Evolutionary conservation across 2,329 filamentous ascomycete species (phyloP), one percentile per base, ranked within the genome.

Genomic region (Zymoseptoria passerinii): DNA sequence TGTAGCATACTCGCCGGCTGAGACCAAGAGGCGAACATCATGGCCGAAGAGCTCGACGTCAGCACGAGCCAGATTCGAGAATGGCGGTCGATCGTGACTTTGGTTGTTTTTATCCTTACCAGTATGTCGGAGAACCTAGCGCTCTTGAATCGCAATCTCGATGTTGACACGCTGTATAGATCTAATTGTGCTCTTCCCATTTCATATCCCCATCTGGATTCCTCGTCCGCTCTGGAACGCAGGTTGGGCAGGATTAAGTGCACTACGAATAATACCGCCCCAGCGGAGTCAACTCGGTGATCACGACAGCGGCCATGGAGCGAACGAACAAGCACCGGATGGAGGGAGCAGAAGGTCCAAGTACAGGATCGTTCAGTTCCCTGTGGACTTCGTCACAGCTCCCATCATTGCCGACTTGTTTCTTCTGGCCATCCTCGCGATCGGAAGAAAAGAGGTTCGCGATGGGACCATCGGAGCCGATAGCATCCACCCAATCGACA

Each of bases 401-500:
- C 87, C 87, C 0, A 72, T 90, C 16, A 81, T 89, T 58, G 86
- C 85, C 1, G 85, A 88, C 65, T 78, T 90, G 0, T 89, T 90
- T 64, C 75, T 90, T 20, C 80, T 90, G 4, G 86, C 86, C 48
- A 87, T 89, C 54, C 67, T 78, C 20, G 86, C 86, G 5, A 90
- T 90, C 66, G 85, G 85, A 1, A 74, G 79, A 20, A 63, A 80
- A 57, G 87, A 90, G 72, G 85, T 90, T 0, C 76, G 81, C n/a
- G 86, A 83, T 65, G 87, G 87, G 1, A 89, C 83, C 0, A 71
- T 87, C 7, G 86, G 86, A 0, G 77, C 84, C 1, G 75, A 87
- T 65, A 77, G 84, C 66, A 90, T 90, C 64, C 77, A 77, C 1
- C 87, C 87, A 0, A 79, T 88, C 63, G 86, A 90, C 60, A 89